These are phyloP conservation scores for Plectosphaerella sp. DNA, from an alignment of 2,329 filamentous ascomycete genomes.

Conservation along the genomic window DNA sequence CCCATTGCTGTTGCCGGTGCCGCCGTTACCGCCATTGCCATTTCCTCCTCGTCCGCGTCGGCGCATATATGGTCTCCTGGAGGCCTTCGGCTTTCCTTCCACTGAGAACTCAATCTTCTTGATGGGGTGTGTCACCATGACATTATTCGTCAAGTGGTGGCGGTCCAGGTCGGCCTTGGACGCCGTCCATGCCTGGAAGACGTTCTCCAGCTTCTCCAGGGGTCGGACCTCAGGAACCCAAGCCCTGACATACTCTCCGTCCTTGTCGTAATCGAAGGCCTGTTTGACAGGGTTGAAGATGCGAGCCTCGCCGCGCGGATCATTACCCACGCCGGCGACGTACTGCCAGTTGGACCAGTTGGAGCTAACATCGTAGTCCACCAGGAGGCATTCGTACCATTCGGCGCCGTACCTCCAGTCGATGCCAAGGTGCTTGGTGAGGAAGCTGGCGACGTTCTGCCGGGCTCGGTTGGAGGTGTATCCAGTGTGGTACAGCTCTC, in stretches of 20 bases:
- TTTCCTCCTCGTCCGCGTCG: slow-evolving; percentile 15
- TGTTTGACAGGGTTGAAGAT: slow-evolving; percentile 82
- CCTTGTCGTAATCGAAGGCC: slow-evolving; percentile 69
- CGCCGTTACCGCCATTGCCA: slow-evolving; percentile 1
- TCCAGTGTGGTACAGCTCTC: slow-evolving; percentile 70
- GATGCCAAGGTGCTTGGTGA: slow-evolving; percentile 67
- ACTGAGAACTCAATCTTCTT: slow-evolving; percentile 61
- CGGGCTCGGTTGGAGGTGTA: slow-evolving; percentile 74
- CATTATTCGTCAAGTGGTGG: slow-evolving; percentile 49
- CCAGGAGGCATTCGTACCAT: slow-evolving; percentile 72
- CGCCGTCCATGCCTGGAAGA: slow-evolving; percentile 70
- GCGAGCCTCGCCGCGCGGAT: slow-evolving; percentile 66
- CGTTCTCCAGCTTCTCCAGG: slow-evolving; percentile 47
- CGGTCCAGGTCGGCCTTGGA: slow-evolving; percentile 51
- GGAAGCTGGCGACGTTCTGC: slow-evolving; percentile 72
- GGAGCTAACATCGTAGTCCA: slow-evolving; percentile 71
- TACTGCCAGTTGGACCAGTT: slow-evolving; percentile 89
- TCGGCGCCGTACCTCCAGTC: slow-evolving; percentile 80
- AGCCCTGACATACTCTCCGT: slow-evolving; percentile 64
- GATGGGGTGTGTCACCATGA: slow-evolving; percentile 65
- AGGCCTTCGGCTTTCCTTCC: slow-evolving; percentile 40
- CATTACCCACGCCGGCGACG: slow-evolving; percentile 73
- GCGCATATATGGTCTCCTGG: slow-evolving; percentile 25
- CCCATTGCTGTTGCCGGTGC: neutral
- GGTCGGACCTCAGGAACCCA: slow-evolving; percentile 67